Conservation (phyloP, 768 basidiomycete species). For the Myochromella boudieri region DNA sequence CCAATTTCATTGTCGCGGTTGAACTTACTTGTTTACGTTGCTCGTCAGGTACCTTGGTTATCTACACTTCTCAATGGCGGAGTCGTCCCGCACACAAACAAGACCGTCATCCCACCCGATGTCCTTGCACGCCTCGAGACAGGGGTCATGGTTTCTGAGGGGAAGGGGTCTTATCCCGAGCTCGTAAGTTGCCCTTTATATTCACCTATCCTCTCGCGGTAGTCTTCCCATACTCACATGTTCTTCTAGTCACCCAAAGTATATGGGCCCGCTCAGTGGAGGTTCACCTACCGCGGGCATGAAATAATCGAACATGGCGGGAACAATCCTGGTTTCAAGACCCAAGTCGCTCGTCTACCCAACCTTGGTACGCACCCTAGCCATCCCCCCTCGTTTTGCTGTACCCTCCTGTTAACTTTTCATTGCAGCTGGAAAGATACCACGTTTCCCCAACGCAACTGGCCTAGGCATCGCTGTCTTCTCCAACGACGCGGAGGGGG, state of each 20-base stretch:
- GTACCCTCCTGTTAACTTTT: background rate
- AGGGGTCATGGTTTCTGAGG: slow-evolving; percentile 32
- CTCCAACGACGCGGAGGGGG: slow-evolving; percentile 39
- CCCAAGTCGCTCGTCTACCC: slow-evolving; percentile 19
- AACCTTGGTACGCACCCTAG: slow-evolving; percentile 16
- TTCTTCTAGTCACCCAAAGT: slow-evolving; percentile 32
- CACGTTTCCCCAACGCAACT: slow-evolving; percentile 30
- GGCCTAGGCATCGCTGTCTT: slow-evolving; percentile 37
- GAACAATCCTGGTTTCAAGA: slow-evolving; percentile 36
- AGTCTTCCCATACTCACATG: background rate
- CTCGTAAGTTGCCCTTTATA: slow-evolving; percentile 21
- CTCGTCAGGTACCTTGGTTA: slow-evolving; percentile 28
- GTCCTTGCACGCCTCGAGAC: slow-evolving; percentile 36
- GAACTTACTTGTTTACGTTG: background rate
- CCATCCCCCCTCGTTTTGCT: background rate
- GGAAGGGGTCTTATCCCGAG: slow-evolving; percentile 36
- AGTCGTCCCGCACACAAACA: slow-evolving; percentile 35
- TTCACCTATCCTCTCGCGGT: background rate
- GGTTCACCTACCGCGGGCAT: slow-evolving; percentile 38
- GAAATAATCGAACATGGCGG: slow-evolving; percentile 46
- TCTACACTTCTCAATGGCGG: slow-evolving; percentile 41
- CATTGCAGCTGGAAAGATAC: slow-evolving; percentile 1
- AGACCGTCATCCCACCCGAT: slow-evolving; percentile 33
- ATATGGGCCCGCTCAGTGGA: slow-evolving; percentile 39
- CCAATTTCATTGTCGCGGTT: slow-evolving; percentile 1